phyloP scores from a whole-genome alignment of 495 filamentous ascomycete genomes.

The Acidiella bohemica region DNA sequence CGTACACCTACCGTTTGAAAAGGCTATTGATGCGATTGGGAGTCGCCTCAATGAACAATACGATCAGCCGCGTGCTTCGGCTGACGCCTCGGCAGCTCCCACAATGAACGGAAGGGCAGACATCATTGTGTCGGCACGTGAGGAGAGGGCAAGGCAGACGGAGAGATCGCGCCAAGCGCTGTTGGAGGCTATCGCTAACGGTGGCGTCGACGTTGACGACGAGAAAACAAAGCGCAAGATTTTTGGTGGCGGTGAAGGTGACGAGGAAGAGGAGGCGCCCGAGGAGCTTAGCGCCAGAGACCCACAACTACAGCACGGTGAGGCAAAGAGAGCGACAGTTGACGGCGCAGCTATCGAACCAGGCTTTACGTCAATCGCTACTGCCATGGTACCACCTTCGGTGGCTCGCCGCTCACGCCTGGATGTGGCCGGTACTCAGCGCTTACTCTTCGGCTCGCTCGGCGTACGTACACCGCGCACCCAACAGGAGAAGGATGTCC shows the following conservation, averaged over 20 bases:
- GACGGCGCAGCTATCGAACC: neutral
- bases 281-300: slow-evolving; percentile 13
- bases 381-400: slow-evolving; percentile 3
- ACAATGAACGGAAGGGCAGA: too few species aligned
- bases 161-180: neutral
- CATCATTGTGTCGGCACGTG: too few species aligned
- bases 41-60: too few species aligned
- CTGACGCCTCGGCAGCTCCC: too few species aligned
- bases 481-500: slow-evolving; percentile 50
- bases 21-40: too few species aligned
- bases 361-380: neutral
- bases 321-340: too few species aligned
- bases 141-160: too few species aligned
- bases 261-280: slow-evolving; percentile 22
- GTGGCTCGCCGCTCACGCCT: slow-evolving; percentile 35
- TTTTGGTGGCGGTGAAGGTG: neutral
- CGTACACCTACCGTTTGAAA: too few species aligned
- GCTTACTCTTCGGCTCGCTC: slow-evolving; percentile 60
- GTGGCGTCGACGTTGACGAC: slow-evolving; percentile 36
- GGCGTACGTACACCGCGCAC: slow-evolving; percentile 53
- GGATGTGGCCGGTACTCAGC: slow-evolving; percentile 50
- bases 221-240: neutral
- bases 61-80: too few species aligned
- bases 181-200: slow-evolving; percentile 10
- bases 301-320: too few species aligned